A percentile compares a stretch with the other conserved stretches of the same genome.
phyloP scores from a whole-genome alignment of 2,329 filamentous ascomycete genomes.

The Fusarium pseudocircinatum region DNA sequence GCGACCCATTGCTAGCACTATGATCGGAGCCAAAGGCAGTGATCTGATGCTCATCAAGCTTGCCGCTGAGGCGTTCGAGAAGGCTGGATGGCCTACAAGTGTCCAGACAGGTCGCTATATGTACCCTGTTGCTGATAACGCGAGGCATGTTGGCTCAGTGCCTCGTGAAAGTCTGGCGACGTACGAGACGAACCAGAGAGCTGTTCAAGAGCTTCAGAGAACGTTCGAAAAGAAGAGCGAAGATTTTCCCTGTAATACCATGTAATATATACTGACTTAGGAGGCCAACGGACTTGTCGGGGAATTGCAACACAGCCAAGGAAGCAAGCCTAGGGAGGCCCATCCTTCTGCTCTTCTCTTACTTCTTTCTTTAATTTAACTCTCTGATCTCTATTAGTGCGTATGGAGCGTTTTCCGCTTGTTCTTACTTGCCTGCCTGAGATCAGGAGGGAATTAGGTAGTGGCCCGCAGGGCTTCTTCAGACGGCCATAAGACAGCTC shows the following conservation, averaged over 20 bases:
- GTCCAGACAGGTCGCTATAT: not conserved
- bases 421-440: not conserved
- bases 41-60: not conserved
- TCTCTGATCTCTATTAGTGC: not conserved
- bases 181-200: not conserved
- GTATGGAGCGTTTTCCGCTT: not conserved
- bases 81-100: fast-evolving
- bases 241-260: not conserved
- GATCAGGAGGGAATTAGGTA: not conserved
- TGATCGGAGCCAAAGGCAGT: not conserved
- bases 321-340: not conserved
- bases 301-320: not conserved
- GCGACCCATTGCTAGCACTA: not conserved
- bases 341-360: not conserved
- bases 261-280: not conserved
- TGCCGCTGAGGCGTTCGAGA: fast-evolving
- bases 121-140: fast-evolving
- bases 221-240: not conserved
- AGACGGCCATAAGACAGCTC: fast-evolving
- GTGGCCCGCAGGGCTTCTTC: not conserved
- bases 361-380: too few relatives aligned
- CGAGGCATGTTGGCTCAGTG: fast-evolving
- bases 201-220: fast-evolving
- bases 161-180: fast-evolving
- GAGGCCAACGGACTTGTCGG: fast-evolving